A percentile compares a stretch with the other conserved stretches of the same genome.
phyloP scores from a whole-genome alignment of 1,139 yeast species.

The Candida sp. region DNA sequence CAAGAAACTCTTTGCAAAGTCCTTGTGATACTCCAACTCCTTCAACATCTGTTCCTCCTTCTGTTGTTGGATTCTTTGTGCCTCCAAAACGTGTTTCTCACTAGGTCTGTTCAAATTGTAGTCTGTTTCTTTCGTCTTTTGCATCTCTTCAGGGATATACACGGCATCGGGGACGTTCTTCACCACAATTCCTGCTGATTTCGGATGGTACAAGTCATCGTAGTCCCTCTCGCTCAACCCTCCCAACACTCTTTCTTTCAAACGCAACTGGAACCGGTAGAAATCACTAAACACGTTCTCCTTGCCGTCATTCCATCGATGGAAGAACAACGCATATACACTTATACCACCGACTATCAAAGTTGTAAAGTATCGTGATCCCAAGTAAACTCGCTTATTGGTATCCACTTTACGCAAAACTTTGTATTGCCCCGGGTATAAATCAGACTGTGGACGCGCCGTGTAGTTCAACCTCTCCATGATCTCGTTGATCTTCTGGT shows the following conservation, averaged over 20 bases:
- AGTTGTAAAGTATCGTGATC: slow-evolving; percentile 56
- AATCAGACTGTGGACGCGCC: slow-evolving; percentile 75
- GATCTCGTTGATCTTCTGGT: slow-evolving; percentile 70
- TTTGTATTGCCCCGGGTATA: slow-evolving; percentile 82
- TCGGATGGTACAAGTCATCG: slow-evolving; percentile 61
- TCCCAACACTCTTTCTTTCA: slow-evolving; percentile 51
- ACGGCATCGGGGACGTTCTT: slow-evolving; percentile 49
- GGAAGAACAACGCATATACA: slow-evolving; percentile 68
- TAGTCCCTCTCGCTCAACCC: slow-evolving; percentile 64
- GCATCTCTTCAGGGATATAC: slow-evolving; percentile 41
- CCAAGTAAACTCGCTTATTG: slow-evolving; percentile 57
- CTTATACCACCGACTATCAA: slow-evolving; percentile 49
- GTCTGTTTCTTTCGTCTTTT: slow-evolving; percentile 47
- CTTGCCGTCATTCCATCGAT: slow-evolving; percentile 85
- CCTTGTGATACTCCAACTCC: slow-evolving; percentile 49
- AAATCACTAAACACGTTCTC: slow-evolving; percentile 77
- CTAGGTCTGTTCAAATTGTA: slow-evolving; percentile 69
- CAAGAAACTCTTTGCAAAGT: slow-evolving; percentile 29
- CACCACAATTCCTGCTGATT: slow-evolving; percentile 34
- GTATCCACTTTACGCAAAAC: slow-evolving; percentile 67
- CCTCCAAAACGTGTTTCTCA: slow-evolving; percentile 74
- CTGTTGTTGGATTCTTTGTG: slow-evolving; percentile 71
- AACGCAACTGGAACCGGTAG: slow-evolving; percentile 60
- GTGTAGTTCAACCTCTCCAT: slow-evolving; percentile 77
- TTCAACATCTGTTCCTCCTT: slow-evolving; percentile 68